These are phyloP conservation scores for Capsella bursapastoris DNA, from an alignment of 345 rosid genomes.

Conservation along the genomic window DNA sequence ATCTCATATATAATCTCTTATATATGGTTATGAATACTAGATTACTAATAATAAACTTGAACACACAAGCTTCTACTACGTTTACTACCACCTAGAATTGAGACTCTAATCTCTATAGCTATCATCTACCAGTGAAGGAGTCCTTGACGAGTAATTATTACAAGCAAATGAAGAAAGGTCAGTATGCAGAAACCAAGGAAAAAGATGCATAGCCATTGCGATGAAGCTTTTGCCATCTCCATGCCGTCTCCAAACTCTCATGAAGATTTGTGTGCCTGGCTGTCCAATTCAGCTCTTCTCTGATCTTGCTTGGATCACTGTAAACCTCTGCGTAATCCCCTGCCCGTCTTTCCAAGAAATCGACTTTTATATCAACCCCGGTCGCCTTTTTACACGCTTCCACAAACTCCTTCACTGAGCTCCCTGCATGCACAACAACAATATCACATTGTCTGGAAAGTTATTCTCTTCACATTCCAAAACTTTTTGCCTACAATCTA, in stretches of 20 bases:
- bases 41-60: background rate
- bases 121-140: slow-evolving; percentile 26
- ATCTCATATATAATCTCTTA: background rate
- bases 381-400: slow-evolving; percentile 68
- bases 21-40: background rate
- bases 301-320: slow-evolving; percentile 60
- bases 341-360: slow-evolving; percentile 54
- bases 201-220: slow-evolving; percentile 48
- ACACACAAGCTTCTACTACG: slow-evolving; percentile 14
- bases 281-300: slow-evolving; percentile 59
- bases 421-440: slow-evolving; percentile 48
- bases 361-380: slow-evolving; percentile 51
- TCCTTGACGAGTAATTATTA: background rate
- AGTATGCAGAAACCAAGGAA: slow-evolving; percentile 27
- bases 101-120: slow-evolving; percentile 21
- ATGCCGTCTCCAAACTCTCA: slow-evolving; percentile 55
- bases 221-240: slow-evolving; percentile 65
- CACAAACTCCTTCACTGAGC: slow-evolving; percentile 67
- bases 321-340: slow-evolving; percentile 68
- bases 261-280: slow-evolving; percentile 52
- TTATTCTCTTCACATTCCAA: background rate
- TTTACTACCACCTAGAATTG: slow-evolving; percentile 17
- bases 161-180: slow-evolving; percentile 16
- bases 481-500: slow-evolving; percentile 5
- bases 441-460: background rate